Evolutionary conservation across 495 filamentous ascomycete species (phyloP).

Genomic region (Cudoniella acicularis): DNA sequence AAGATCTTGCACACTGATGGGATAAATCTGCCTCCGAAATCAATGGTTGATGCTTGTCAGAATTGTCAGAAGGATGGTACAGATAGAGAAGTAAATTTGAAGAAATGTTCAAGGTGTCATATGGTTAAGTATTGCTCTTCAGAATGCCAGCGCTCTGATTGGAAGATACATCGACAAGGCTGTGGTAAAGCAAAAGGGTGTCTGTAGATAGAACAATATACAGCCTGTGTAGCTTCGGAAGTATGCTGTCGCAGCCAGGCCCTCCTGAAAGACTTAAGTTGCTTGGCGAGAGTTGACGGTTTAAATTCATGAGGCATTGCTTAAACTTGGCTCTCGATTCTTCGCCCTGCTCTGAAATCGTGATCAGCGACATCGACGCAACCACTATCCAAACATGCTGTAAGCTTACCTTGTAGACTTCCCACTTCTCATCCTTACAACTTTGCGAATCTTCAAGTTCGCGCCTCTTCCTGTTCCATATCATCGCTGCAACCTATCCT

Average conservation of each 20-base stretch:
- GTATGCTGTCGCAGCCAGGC: conserved; percentile 7
- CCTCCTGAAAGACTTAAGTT: neutral
- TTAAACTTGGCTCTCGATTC: neutral
- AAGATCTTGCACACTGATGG: neutral
- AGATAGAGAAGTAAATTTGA: neutral
- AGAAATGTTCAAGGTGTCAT: neutral
- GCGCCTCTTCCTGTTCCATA: neutral
- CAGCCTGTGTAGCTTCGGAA: conserved; percentile 7
- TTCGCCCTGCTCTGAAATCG: neutral
- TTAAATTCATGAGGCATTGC: neutral
- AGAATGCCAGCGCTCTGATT: neutral
- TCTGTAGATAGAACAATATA: conserved; percentile 9
- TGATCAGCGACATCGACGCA: neutral
- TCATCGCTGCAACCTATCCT: neutral
- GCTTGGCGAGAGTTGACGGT: neutral
- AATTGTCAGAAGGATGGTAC: neutral
- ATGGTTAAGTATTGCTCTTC: neutral
- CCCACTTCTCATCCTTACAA: neutral
- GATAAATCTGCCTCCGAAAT: neutral
- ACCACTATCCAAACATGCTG: neutral
- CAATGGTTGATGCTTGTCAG: neutral
- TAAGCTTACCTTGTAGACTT: neutral
- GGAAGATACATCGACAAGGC: neutral
- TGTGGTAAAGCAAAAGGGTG: neutral
- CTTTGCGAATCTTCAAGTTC: neutral